Evolutionary conservation across 768 basidiomycete species (phyloP).

Genomic region (Tulasnella calospora): DNA sequence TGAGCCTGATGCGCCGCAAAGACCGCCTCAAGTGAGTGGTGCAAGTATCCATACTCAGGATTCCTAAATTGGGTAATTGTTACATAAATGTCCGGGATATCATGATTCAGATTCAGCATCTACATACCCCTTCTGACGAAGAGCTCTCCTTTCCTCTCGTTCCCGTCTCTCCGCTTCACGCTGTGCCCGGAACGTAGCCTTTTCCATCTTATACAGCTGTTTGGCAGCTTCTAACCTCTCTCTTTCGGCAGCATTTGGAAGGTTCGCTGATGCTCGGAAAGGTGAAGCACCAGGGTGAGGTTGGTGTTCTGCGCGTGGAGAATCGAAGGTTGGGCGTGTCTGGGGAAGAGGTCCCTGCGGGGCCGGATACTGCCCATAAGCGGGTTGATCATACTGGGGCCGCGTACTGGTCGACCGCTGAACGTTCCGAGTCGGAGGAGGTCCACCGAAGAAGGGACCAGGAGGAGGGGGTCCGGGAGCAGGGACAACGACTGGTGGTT

Average conservation of each 20-base stretch:
- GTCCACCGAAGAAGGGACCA: conserved; percentile 3
- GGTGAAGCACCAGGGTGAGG: neutral
- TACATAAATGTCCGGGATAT: neutral
- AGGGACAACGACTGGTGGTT: neutral
- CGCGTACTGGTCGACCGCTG: neutral
- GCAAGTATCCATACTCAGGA: neutral
- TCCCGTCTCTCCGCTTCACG: conserved; percentile 15
- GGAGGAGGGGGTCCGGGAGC: neutral
- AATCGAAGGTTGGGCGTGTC: neutral
- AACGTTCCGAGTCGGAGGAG: neutral
- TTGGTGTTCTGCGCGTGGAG: neutral
- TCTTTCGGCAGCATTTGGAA: neutral
- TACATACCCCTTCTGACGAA: conserved; percentile 19
- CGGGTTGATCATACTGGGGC: neutral
- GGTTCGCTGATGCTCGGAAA: neutral
- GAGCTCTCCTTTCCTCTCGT: conserved; percentile 11
- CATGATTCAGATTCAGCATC: neutral
- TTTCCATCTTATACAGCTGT: conserved; percentile 14
- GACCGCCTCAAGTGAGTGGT: conserved; percentile 1
- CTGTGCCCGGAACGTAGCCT: conserved; percentile 16
- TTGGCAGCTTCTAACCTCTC: conserved; percentile 6
- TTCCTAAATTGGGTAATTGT: neutral
- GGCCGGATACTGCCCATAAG: neutral
- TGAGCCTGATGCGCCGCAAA: conserved; percentile 1
- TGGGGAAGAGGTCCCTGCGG: neutral